Percentiles rank a stretch among this genome's conserved stretches.
phyloP scores from a whole-genome alignment of 129 eudicot genomes.

The Tanacetum coccineum region DNA sequence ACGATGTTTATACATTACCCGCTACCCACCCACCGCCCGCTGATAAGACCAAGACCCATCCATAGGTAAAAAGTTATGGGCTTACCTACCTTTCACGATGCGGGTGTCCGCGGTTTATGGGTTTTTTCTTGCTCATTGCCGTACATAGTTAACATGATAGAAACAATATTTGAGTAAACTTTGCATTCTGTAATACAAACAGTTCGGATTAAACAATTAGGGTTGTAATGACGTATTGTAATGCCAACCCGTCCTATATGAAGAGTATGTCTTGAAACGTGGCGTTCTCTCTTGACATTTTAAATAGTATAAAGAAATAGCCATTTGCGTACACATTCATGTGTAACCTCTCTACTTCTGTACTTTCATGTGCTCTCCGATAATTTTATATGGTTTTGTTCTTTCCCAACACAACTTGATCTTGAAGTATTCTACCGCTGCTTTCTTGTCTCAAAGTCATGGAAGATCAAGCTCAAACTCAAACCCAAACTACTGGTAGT shows the following conservation, averaged over 20 bases:
- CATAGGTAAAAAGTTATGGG: too few relatives aligned
- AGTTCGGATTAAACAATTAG: constrained; percentile 18
- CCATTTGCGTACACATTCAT: constrained; percentile 36
- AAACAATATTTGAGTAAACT: too few relatives aligned
- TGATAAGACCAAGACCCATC: too few relatives aligned
- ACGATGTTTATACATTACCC: too few relatives aligned
- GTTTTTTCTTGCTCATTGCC: too few relatives aligned
- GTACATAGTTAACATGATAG: background rate
- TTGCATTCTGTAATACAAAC: too few relatives aligned
- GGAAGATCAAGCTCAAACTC: constrained; percentile 52
- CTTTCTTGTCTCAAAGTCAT: constrained; percentile 32
- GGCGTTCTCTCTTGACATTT: constrained; percentile 30
- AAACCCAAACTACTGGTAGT: constrained; percentile 5
- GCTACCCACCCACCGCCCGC: too few relatives aligned
- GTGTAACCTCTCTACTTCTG: constrained; percentile 30
- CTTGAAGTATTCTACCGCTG: constrained; percentile 31
- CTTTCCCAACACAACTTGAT: constrained; percentile 38
- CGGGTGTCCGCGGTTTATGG: too few relatives aligned
- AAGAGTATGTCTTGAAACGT: constrained; percentile 32
- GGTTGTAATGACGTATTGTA: constrained; percentile 17
- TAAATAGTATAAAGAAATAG: constrained; percentile 36
- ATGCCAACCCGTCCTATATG: constrained; percentile 23
- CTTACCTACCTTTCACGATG: too few relatives aligned
- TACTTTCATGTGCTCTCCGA: constrained; percentile 37
- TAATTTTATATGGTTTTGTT: constrained; percentile 19